Base-by-base conservation (phyloP, 2,329 filamentous ascomycete genomes). In the Massarina eburnea region DNA sequence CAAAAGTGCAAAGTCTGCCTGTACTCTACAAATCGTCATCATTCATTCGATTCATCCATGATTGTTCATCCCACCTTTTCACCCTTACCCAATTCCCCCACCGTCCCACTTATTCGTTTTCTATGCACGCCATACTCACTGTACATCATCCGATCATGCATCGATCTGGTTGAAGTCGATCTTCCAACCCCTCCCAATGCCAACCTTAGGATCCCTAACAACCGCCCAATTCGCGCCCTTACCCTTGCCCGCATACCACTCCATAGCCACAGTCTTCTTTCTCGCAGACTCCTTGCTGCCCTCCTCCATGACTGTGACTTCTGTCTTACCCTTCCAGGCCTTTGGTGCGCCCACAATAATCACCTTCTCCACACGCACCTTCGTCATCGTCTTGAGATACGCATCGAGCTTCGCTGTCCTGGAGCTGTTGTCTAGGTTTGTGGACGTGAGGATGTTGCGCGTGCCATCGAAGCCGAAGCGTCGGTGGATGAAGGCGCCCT, bases 401-500 rank as follows among this genome's bases (percentile, higher is more conserved):
- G 80, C 78, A 30, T 86, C 84, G 14, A 84, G 81, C 70, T 88
- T 81, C 52, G 84, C 73, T 4, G 80, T 80, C 58, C 79, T 80
- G 71, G 59, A 81, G n/a, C 49, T 56, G 5, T 44, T 52, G 26
- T 54, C 54, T 20, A 65, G 54, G 36, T 64, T 82, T 6, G 86
- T 77, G 52, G 95, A 84, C n/a, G 79, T 79, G n/a, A 97, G 75
- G 1, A 76, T 77, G 14, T 79, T 78, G 39, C 75, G 73, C 4
- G 70, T 63, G 48, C 72, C 74, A 21, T 76, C 73, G 49, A 91
- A 87, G 19, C 74, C 76, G 73, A 99, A 96, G 49, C 77, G 79
- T 48, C 91, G 88, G 73, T 96, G 86, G 58, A 97, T 91, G 71
- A 88, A 96, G 51, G 90, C 90, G 9, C 91, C 92, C 52, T 84